phyloP scores from a whole-genome alignment of 495 filamentous ascomycete species.

The Aspergillus sclerotioniger region DNA sequence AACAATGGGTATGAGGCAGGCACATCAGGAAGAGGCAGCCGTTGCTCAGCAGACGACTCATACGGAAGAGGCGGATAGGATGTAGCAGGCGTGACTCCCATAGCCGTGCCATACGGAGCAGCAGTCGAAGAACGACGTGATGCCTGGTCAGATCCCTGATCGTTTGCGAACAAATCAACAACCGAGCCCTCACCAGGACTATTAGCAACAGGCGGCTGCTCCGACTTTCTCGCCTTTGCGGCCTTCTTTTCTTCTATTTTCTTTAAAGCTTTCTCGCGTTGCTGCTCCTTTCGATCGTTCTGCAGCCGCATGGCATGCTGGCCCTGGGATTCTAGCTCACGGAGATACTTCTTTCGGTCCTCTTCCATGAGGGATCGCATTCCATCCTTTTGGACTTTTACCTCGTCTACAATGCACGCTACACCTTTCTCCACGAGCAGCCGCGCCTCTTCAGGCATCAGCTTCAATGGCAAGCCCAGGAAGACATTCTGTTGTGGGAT shows the following conservation, averaged over 20 bases:
- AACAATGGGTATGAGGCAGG: slow-evolving; percentile 50
- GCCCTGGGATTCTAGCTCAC: slow-evolving; percentile 46
- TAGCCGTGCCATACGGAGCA: slow-evolving; percentile 15
- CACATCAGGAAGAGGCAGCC: slow-evolving; percentile 41
- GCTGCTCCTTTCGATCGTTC: slow-evolving; percentile 37
- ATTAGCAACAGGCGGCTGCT: slow-evolving; percentile 23
- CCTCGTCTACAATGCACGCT: slow-evolving; percentile 78
- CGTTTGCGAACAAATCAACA: slow-evolving; percentile 45
- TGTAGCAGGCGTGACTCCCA: slow-evolving; percentile 59
- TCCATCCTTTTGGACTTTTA: slow-evolving; percentile 58
- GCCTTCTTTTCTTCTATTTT: slow-evolving; percentile 40
- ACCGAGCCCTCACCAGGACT: slow-evolving; percentile 20
- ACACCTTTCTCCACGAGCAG: slow-evolving; percentile 77
- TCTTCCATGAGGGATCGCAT: slow-evolving; percentile 56
- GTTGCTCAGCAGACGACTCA: slow-evolving; percentile 28
- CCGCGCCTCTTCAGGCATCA: slow-evolving; percentile 87
- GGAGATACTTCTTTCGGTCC: slow-evolving; percentile 49
- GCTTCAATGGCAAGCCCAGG: slow-evolving; percentile 79
- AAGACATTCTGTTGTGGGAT: slow-evolving; percentile 94
- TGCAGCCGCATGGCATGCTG: slow-evolving; percentile 41
- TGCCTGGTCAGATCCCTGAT: slow-evolving; percentile 22
- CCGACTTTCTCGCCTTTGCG: slow-evolving; percentile 32
- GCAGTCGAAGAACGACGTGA: slow-evolving; percentile 16
- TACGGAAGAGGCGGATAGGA: slow-evolving; percentile 52
- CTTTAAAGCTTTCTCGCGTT: slow-evolving; percentile 41